phyloP scores from a whole-genome alignment of 108 stramenopile genomes.

The Nitzschia palea region DNA sequence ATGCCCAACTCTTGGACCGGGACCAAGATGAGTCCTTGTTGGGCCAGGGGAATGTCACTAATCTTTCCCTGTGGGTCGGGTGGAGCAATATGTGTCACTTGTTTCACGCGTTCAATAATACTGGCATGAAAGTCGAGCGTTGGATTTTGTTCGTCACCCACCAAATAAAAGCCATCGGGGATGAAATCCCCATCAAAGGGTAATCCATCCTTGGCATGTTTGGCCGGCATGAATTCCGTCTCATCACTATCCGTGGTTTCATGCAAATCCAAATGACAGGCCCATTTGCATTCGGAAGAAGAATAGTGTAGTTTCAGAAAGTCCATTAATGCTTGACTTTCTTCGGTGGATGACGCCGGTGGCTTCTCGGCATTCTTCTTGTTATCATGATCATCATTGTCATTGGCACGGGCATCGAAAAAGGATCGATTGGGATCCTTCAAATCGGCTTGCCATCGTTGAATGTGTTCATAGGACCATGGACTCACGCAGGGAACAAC shows the following conservation, averaged over 20 bases:
- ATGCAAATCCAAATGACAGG: conserved; percentile 61
- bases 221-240: conserved; percentile 71
- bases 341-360: conserved; percentile 36
- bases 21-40: conserved; percentile 51
- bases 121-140: conserved; percentile 39
- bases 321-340: conserved; percentile 48
- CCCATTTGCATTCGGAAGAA: conserved; percentile 50
- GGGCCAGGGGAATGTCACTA: conserved; percentile 36
- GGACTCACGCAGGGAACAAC: conserved; percentile 66
- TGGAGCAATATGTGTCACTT: conserved; percentile 71
- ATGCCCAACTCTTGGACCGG: conserved; percentile 45
- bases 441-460: conserved; percentile 59
- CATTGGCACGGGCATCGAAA: too few species aligned
- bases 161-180: conserved; percentile 77
- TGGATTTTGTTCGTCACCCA: conserved; percentile 32
- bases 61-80: conserved; percentile 44
- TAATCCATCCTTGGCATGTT: conserved; percentile 53
- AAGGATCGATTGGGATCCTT: conserved; percentile 71
- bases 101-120: conserved; percentile 43
- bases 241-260: conserved; percentile 81
- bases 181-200: conserved; percentile 36
- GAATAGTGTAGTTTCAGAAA: conserved; percentile 19
- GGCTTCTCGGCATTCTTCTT: conserved; percentile 18
- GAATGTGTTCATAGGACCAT: conserved; percentile 68
- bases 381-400: too few species aligned